Evolutionary conservation across 1,284 basidiomycete genomes (phyloP).

Genomic region (Austroboletus rostrupii): DNA sequence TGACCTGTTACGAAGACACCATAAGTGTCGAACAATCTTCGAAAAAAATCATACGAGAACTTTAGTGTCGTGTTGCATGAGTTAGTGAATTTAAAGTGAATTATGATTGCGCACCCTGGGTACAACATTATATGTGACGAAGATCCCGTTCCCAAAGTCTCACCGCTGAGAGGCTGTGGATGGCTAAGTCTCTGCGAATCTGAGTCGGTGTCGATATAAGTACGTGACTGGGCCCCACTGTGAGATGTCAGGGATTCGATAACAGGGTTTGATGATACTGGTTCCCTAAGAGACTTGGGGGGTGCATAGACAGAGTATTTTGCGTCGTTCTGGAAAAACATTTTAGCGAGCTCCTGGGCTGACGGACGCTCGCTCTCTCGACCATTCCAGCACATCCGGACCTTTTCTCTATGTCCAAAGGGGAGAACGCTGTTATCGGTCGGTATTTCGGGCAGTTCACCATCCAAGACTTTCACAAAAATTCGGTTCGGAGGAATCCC

Average conservation of each 20-base stretch:
- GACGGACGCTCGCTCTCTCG: conserved; percentile 18
- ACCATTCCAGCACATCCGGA: conserved; percentile 19
- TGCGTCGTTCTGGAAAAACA: conserved; percentile 6
- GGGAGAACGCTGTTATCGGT: conserved; percentile 1
- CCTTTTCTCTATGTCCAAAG: conserved; percentile 9
- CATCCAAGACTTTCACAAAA: conserved; percentile 5
- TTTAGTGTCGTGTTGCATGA: conserved; percentile 8
- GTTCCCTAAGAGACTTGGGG: conserved; percentile 13
- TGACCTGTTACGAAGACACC: conserved; percentile 6
- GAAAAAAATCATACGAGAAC: conserved; percentile 9
- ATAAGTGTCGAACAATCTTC: neutral
- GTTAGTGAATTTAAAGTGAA: neutral
- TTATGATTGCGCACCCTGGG: conserved; percentile 10
- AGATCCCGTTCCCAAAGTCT: conserved; percentile 5
- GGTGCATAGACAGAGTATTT: conserved; percentile 8
- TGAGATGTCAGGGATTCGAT: conserved; percentile 14
- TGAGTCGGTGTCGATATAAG: conserved; percentile 1
- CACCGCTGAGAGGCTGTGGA: conserved; percentile 11
- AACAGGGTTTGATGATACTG: conserved; percentile 7
- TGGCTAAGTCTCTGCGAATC: neutral
- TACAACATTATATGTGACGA: conserved; percentile 8
- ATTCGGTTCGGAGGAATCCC: conserved; percentile 3
- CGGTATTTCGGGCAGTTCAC: conserved; percentile 16
- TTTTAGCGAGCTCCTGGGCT: conserved; percentile 8
- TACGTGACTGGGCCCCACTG: neutral